Evolutionary conservation across 2,329 filamentous ascomycete species (phyloP), one percentile per base, ranked within the genome.

Genomic region (Acarospora socialis): DNA sequence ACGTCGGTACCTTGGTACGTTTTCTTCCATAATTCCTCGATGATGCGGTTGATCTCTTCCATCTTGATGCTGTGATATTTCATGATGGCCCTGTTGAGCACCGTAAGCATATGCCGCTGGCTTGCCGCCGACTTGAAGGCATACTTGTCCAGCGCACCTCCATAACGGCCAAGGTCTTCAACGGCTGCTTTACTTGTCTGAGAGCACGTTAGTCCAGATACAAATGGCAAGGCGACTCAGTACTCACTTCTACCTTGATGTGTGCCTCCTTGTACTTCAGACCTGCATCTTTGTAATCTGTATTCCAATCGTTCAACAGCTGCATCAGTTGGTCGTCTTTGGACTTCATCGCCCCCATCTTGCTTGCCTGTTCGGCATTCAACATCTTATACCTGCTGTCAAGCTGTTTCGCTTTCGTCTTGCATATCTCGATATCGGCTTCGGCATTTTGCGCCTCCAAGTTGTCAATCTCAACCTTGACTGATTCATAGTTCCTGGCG

Each of bases 1-100:
- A 98, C 86, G 50, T 98, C 90, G 1, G 87, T 95, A 42, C 90
- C 90, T 52, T 92, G 82, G 57, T 98, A 98, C 2, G 90, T 94
- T 49, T 77, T 80, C 56, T 82, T 81, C 90, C 90, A 98, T n/a
- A 98, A 69, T 54, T 98, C 90, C 42, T 81, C 82, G 30, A 92
- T 78, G 53, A 94, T 94, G 35, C 75, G 71, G 56, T 98, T 98
- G 54, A 98, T 87, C 54, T 98, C 86, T 45, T 90, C 81, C 90
- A 98, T 98, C 64, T 98, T 98, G 51, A 93, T 63, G 18, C 77
- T 70, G 60, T 98, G 90, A 51, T 87, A 98, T 48, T 81, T 82
- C 82, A 98, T 94, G 49, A 98, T 92, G 28, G 90, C 92, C 40
- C 50, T 53, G 26, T 23, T 10, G n/a, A n/a, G n/a, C n/a, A n/a